A percentile compares a stretch with the other conserved stretches of the same genome.
These are phyloP conservation scores for Suillus lakei DNA, from an alignment of 768 basidiomycete genomes.

Conservation along the genomic window DNA sequence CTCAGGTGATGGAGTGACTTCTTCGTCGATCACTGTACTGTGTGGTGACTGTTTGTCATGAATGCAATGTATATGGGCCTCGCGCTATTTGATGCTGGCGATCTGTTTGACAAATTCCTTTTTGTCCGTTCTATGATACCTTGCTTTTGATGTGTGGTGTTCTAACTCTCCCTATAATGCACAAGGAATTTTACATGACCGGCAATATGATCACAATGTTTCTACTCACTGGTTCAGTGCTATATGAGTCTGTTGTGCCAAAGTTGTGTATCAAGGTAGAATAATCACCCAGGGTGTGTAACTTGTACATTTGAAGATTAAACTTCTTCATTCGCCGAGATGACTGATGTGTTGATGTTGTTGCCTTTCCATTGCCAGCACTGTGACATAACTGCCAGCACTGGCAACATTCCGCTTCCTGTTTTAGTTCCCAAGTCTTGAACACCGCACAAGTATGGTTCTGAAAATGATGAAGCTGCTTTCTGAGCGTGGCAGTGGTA, in stretches of 20 bases:
- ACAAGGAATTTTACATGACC: not conserved
- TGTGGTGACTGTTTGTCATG: not conserved
- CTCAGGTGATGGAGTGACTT: not conserved
- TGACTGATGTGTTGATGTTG: not conserved
- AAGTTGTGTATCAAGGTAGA: constrained; percentile 20
- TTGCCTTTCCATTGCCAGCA: not conserved
- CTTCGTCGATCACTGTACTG: not conserved
- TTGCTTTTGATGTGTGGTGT: constrained; percentile 14
- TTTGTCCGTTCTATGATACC: constrained; percentile 12
- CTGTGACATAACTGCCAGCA: not conserved
- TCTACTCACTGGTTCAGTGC: constrained; percentile 34
- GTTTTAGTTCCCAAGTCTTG: constrained; percentile 20
- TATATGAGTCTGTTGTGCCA: constrained; percentile 40
- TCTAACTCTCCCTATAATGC: constrained; percentile 20
- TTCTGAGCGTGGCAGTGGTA: constrained; percentile 19
- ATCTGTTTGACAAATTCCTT: constrained; percentile 6
- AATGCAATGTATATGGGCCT: constrained; percentile 8
- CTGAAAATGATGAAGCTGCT: constrained; percentile 27
- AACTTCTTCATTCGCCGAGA: constrained; percentile 17
- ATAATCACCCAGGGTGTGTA: constrained; percentile 40
- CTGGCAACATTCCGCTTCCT: constrained; percentile 9
- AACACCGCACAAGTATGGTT: constrained; percentile 24
- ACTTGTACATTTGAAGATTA: constrained; percentile 37
- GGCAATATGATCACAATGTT: not conserved
- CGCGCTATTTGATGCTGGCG: not conserved